Evolutionary conservation across 371 early-diverging fungal species (phyloP).

Genomic region (Mucor lusitanicus): DNA sequence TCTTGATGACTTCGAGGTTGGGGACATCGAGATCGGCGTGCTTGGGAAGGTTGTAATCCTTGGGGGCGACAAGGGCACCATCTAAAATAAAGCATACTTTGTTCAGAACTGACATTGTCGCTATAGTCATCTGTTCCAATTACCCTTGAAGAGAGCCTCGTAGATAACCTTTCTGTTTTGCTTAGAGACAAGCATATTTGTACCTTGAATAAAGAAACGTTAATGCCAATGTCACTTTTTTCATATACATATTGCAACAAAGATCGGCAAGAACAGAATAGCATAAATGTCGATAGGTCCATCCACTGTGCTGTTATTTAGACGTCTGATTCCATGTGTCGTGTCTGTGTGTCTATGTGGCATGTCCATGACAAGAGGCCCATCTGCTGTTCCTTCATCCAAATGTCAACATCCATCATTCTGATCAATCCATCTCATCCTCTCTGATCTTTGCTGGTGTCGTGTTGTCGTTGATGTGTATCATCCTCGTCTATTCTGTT

Average conservation of each 20-base stretch:
- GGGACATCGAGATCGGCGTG: constrained; percentile 94
- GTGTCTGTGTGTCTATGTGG: neutral
- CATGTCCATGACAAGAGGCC: neutral
- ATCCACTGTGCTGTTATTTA: neutral
- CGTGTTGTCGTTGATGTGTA: neutral
- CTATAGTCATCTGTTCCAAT: neutral
- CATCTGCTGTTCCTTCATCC: neutral
- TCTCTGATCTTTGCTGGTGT: neutral
- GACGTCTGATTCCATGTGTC: neutral
- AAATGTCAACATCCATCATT: neutral
- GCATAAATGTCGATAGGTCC: neutral
- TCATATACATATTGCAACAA: neutral
- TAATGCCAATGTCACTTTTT: neutral
- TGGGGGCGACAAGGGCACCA: constrained; percentile 97
- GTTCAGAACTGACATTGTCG: neutral
- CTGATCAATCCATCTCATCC: constrained; percentile 3
- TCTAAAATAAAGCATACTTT: constrained; percentile 57
- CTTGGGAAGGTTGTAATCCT: constrained; percentile 94
- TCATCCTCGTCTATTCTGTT: neutral
- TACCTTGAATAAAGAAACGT: constrained; percentile 10
- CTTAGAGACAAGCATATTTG: constrained; percentile 92
- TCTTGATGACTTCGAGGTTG: constrained; percentile 98
- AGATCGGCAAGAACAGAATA: neutral
- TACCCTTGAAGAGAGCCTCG: constrained; percentile 88
- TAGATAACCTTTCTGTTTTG: constrained; percentile 93